Percentiles rank a stretch among this genome's conserved stretches.
Evolutionary conservation across 2,329 filamentous ascomycete genomes (phyloP).

Genomic region (Mollisia scopiformis): DNA sequence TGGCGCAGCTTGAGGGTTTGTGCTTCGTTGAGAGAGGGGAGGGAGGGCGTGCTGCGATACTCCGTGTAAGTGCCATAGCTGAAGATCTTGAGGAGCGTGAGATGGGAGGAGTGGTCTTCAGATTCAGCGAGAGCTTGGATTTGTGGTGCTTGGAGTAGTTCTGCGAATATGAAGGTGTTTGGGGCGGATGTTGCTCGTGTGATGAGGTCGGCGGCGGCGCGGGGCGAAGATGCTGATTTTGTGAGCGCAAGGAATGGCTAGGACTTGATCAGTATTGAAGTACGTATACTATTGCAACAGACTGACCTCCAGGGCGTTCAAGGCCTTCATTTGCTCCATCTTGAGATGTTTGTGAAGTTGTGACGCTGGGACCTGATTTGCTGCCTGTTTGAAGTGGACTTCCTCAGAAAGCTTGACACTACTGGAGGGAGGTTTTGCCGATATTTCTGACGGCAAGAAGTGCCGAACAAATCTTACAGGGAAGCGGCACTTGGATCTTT

Average conservation of each 20-base stretch:
- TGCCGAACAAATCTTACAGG: neutral
- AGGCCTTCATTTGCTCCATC: slow-evolving; percentile 76
- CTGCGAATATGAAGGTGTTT: slow-evolving; percentile 90
- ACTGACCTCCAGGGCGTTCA: slow-evolving; percentile 65
- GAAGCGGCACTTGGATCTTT: neutral
- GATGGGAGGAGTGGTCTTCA: slow-evolving; percentile 64
- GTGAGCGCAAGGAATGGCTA: slow-evolving; percentile 90
- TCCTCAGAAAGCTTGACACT: slow-evolving; percentile 12
- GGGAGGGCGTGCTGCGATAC: slow-evolving; percentile 58
- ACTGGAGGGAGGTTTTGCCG: slow-evolving; percentile 20
- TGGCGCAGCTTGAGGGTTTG: slow-evolving; percentile 88
- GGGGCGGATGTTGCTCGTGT: slow-evolving; percentile 85
- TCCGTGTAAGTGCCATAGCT: slow-evolving; percentile 86
- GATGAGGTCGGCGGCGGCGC: slow-evolving; percentile 84
- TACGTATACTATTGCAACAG: neutral
- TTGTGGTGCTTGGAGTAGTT: slow-evolving; percentile 81
- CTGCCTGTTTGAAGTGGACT: slow-evolving; percentile 18
- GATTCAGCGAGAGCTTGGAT: slow-evolving; percentile 71
- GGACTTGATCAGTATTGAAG: slow-evolving; percentile 36
- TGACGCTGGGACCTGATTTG: slow-evolving; percentile 10
- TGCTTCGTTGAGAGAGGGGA: slow-evolving; percentile 72
- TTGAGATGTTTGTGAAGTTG: slow-evolving; percentile 13
- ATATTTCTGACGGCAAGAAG: slow-evolving; percentile 5
- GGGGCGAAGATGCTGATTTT: slow-evolving; percentile 81
- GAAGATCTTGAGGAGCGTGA: slow-evolving; percentile 83